These are phyloP conservation scores for Colletotrichum simmondsii DNA, from an alignment of 2,329 filamentous ascomycete genomes.

Conservation along the genomic window DNA sequence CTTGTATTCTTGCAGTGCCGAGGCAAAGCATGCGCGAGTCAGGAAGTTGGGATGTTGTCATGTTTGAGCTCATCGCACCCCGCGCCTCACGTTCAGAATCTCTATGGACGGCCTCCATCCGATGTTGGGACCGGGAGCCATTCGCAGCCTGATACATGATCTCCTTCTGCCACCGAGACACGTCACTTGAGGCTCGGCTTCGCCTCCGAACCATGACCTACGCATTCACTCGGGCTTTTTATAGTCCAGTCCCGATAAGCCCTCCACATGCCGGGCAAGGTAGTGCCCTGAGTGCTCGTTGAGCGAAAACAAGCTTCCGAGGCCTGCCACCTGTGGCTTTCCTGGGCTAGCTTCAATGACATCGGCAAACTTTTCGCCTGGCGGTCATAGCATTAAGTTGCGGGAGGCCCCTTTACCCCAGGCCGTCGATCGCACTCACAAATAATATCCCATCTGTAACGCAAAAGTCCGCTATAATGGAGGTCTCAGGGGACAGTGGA, in stretches of 20 bases:
- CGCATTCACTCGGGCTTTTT: background rate
- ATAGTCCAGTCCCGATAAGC: background rate
- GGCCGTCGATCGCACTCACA: conserved; percentile 15
- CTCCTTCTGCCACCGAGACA: conserved; percentile 2
- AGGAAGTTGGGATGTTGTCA: background rate
- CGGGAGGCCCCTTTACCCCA: conserved; percentile 28
- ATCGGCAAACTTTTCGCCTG: conserved; percentile 16
- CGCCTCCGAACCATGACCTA: background rate
- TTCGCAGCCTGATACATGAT: conserved; percentile 7
- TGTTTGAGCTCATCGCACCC: background rate
- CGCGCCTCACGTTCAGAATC: background rate
- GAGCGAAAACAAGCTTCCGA: background rate
- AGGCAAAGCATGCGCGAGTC: background rate
- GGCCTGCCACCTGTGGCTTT: background rate
- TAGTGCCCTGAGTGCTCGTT: background rate
- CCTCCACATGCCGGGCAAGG: conserved; percentile 19
- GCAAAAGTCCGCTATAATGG: conserved; percentile 15
- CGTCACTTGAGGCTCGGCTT: conserved; percentile 24
- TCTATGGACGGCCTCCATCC: conserved; percentile 2
- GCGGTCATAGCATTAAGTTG: conserved; percentile 27
- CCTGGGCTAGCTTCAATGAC: background rate
- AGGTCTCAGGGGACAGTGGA: conserved; percentile 11
- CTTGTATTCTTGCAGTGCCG: background rate
- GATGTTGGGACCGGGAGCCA: conserved; percentile 15
- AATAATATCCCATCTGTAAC: background rate